Percentiles rank a stretch among this genome's conserved stretches.
Conservation (phyloP, 1,284 basidiomycete species). For the Cutaneotrichosporon mucoides region DNA sequence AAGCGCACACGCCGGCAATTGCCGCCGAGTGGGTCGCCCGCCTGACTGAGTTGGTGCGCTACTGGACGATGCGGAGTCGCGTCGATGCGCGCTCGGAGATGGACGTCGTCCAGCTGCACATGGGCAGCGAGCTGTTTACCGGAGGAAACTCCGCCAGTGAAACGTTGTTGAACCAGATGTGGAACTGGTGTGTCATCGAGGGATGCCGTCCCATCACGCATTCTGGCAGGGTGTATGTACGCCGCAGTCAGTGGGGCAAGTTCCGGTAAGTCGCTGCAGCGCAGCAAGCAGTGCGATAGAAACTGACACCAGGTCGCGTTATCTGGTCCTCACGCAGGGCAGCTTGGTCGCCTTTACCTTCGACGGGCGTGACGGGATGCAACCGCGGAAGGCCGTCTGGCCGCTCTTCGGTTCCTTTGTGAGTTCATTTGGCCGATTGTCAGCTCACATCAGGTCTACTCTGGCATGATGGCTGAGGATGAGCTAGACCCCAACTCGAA, state of each 20-base stretch:
- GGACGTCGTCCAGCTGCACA: constrained; percentile 27
- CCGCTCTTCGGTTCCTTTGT: constrained; percentile 47
- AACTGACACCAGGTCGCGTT: constrained; percentile 23
- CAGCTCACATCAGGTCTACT: constrained; percentile 33
- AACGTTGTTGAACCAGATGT: constrained; percentile 26
- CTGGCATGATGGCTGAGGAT: constrained; percentile 42
- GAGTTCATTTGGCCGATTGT: constrained; percentile 9
- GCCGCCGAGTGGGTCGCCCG: constrained; percentile 44
- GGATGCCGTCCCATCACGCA: constrained; percentile 40
- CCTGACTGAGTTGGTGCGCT: constrained; percentile 29
- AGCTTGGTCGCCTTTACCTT: constrained; percentile 39
- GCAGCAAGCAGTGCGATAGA: constrained; percentile 34
- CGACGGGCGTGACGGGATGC: constrained; percentile 26
- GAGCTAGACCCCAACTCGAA: constrained; percentile 30
- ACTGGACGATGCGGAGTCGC: constrained; percentile 41
- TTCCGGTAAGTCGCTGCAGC: neutral
- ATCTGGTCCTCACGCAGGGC: constrained; percentile 37
- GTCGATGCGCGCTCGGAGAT: constrained; percentile 45
- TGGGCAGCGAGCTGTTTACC: neutral
- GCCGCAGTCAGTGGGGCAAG: neutral
- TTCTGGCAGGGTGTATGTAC: constrained; percentile 39
- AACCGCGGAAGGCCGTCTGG: constrained; percentile 29
- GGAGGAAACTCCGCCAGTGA: neutral
- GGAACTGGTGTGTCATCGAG: constrained; percentile 47
- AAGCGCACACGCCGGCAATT: constrained; percentile 28